Evolutionary conservation across 192 early-diverging fungal genomes (phyloP).

Genomic region (Gonapodya prolifera): DNA sequence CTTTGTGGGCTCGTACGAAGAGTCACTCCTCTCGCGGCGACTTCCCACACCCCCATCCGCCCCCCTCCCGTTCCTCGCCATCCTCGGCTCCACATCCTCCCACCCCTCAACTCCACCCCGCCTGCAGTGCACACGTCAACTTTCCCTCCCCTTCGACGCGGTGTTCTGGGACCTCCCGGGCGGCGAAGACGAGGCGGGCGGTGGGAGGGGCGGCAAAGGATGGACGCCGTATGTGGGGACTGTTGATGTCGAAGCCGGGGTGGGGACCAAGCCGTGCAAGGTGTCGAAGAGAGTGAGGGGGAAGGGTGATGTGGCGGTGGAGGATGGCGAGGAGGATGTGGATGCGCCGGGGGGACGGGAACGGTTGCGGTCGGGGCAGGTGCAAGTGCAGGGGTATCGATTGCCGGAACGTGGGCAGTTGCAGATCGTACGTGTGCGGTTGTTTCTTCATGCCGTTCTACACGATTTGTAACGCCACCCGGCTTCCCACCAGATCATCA

Average conservation of each 20-base stretch:
- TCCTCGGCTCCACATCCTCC: constrained; percentile 54
- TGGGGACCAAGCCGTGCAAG: too few relatives aligned
- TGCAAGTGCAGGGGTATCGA: constrained; percentile 45
- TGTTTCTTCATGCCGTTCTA: neutral
- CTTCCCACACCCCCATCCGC: constrained; percentile 65
- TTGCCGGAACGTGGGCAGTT: constrained; percentile 60
- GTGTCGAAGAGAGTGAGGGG: neutral
- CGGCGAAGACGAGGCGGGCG: constrained; percentile 27
- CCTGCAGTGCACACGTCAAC: constrained; percentile 55
- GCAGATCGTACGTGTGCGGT: constrained; percentile 39
- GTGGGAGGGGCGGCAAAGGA: too few relatives aligned
- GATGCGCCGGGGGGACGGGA: constrained; percentile 9
- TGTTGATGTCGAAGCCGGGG: constrained; percentile 27
- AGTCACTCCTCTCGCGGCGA: constrained; percentile 60
- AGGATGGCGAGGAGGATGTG: neutral
- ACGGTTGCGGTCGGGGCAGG: constrained; percentile 21
- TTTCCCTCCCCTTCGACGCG: constrained; percentile 50
- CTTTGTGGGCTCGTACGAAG: constrained; percentile 45
- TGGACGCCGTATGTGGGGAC: constrained; percentile 76
- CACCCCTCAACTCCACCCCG: constrained; percentile 38
- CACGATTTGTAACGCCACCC: neutral
- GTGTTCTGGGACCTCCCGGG: constrained; percentile 58
- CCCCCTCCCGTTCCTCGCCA: constrained; percentile 54
- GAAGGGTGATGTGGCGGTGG: neutral
- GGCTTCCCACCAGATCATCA: constrained; percentile 38